Conservation (phyloP, 2,329 filamentous ascomycete genomes). For the Sporothrix protearum region DNA sequence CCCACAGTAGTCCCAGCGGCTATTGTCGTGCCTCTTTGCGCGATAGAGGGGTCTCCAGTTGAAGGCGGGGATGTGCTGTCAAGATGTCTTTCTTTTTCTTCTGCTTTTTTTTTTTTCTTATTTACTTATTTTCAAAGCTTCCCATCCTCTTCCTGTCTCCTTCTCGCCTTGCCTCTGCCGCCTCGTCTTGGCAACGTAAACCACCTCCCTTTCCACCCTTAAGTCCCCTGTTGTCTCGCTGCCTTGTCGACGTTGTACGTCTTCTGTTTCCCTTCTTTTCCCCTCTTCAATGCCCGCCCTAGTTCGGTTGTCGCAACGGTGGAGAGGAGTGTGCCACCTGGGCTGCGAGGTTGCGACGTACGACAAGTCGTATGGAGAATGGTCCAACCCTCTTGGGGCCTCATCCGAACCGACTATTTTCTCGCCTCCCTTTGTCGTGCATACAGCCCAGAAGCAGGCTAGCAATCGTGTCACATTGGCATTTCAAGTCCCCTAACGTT, state of each 20-base stretch:
- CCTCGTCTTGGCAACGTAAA: neutral
- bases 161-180: neutral
- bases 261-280: neutral
- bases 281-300: neutral
- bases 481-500: neutral
- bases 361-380: neutral
- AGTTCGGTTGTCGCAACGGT: neutral
- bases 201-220: neutral
- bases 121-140: neutral
- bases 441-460: neutral
- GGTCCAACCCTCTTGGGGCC: neutral
- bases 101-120: neutral
- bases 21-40: neutral
- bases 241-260: neutral
- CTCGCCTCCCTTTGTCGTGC: conserved; percentile 16
- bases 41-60: neutral
- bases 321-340: conserved; percentile 2
- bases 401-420: neutral
- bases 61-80: neutral
- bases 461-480: neutral
- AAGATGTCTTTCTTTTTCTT: neutral
- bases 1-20: neutral
- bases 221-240: neutral
- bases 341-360: neutral
- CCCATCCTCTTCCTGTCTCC: neutral